Evolutionary conservation across 257 asterid species (phyloP).

Genomic region (Schizonepeta tenuifolia): DNA sequence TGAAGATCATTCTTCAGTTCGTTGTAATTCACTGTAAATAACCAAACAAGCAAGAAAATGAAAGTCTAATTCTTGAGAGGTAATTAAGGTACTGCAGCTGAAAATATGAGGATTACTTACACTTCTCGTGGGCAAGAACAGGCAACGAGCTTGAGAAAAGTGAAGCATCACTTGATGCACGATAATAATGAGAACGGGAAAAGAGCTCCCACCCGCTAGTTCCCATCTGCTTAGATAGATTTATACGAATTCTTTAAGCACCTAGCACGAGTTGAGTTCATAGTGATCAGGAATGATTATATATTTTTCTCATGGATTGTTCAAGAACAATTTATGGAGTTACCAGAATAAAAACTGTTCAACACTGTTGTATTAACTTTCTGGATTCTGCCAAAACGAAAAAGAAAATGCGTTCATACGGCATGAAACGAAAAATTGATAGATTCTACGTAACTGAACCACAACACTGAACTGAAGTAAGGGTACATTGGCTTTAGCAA

Average conservation of each 20-base stretch:
- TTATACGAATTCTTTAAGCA: conserved; percentile 32
- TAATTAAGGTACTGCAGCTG: background rate
- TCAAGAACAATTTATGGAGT: background rate
- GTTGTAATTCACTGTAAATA: conserved; percentile 42
- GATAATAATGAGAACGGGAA: conserved; percentile 40
- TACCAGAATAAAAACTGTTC: background rate
- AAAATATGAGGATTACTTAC: conserved; percentile 40
- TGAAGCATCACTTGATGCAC: conserved; percentile 49
- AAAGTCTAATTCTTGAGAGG: conserved; percentile 1
- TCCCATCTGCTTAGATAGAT: conserved; percentile 44
- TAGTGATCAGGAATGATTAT: background rate
- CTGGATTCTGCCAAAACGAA: conserved; percentile 2
- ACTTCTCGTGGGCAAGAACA: conserved; percentile 49
- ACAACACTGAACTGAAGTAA: background rate
- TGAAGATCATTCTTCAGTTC: conserved; percentile 34
- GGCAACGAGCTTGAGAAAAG: conserved; percentile 70
- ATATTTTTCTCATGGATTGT: background rate
- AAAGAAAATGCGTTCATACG: conserved; percentile 1
- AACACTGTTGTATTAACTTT: too few relatives aligned
- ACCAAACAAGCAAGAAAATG: conserved; percentile 24
- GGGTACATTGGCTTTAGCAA: background rate
- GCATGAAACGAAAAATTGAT: conserved; percentile 1
- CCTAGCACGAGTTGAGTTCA: conserved; percentile 25
- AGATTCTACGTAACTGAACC: conserved; percentile 15
- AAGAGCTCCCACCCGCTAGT: conserved; percentile 42